A percentile compares a stretch with the other conserved stretches of the same genome.
phyloP scores from a whole-genome alignment of 164 flowering plant species.

The Macadamia integrifolia region DNA sequence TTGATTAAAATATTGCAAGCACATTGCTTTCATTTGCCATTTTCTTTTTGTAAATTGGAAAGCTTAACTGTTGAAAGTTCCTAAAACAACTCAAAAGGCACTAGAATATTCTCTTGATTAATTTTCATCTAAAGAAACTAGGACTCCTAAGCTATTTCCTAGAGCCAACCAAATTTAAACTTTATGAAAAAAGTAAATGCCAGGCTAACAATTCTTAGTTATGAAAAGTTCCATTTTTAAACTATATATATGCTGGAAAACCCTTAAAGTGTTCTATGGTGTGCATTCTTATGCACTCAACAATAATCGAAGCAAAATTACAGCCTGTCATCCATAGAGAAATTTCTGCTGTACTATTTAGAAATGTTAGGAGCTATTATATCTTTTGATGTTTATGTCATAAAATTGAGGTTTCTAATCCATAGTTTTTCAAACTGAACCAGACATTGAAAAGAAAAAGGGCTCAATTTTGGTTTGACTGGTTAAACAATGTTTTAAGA shows the following conservation, averaged over 20 bases:
- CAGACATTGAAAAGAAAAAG: too few species aligned
- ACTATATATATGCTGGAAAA: background rate
- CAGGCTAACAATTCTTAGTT: background rate
- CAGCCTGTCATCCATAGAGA: too few species aligned
- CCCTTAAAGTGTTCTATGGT: background rate
- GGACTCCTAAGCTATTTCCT: too few species aligned
- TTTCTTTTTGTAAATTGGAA: too few species aligned
- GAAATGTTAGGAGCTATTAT: background rate
- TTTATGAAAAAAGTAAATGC: background rate
- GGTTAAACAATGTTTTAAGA: background rate
- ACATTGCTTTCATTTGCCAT: too few species aligned
- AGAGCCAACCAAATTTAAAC: background rate
- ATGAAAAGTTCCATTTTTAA: background rate
- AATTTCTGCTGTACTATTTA: background rate
- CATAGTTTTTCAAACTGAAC: too few species aligned
- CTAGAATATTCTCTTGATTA: background rate
- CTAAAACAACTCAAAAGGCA: background rate
- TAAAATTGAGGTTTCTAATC: too few species aligned
- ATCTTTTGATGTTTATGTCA: background rate
- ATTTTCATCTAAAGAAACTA: background rate
- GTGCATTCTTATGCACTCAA: background rate
- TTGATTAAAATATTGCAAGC: too few species aligned
- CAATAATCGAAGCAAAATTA: background rate
- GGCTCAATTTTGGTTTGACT: too few species aligned
- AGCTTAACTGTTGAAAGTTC: too few species aligned